These are phyloP conservation scores for Vigna hirtella DNA, from an alignment of 306 rosid species.

Conservation along the genomic window DNA sequence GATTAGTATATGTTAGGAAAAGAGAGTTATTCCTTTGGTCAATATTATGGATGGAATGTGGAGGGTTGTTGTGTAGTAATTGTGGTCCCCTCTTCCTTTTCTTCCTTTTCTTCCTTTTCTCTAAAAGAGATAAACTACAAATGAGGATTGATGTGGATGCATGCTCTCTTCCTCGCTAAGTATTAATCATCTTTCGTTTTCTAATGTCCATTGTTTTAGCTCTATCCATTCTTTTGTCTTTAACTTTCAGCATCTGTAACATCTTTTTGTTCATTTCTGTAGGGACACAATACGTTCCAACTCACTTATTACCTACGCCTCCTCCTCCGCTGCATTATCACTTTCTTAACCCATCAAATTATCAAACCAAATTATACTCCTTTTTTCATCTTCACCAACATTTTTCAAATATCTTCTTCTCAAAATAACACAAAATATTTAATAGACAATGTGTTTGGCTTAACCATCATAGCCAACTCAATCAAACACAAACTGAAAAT, in stretches of 20 bases:
- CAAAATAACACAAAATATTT: too few relatives aligned
- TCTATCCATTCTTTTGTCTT: conserved; percentile 7
- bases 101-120: conserved; percentile 6
- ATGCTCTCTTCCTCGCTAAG: conserved; percentile 39
- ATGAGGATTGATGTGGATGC: conserved; percentile 19
- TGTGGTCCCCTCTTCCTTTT: conserved; percentile 46
- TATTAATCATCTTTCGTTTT: conserved; percentile 40
- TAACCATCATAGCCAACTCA: too few relatives aligned
- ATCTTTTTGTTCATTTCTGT: conserved; percentile 35
- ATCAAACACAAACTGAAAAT: too few relatives aligned
- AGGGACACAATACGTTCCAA: conserved; percentile 17
- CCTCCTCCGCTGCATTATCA: conserved; percentile 10
- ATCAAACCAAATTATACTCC: neutral
- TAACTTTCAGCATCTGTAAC: conserved; percentile 24
- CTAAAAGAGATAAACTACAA: conserved; percentile 38
- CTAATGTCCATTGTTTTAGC: neutral
- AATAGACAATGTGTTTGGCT: too few relatives aligned
- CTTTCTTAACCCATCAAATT: conserved; percentile 21
- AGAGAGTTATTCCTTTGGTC: conserved; percentile 36
- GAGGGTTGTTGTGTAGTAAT: conserved; percentile 28
- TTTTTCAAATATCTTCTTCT: too few relatives aligned
- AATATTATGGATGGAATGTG: neutral
- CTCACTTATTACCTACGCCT: conserved; percentile 10
- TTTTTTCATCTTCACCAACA: too few relatives aligned
- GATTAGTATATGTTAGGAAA: too few relatives aligned